Evolutionary conservation across 2,329 filamentous ascomycete genomes (phyloP).

Genomic region (Daldinia sp.): DNA sequence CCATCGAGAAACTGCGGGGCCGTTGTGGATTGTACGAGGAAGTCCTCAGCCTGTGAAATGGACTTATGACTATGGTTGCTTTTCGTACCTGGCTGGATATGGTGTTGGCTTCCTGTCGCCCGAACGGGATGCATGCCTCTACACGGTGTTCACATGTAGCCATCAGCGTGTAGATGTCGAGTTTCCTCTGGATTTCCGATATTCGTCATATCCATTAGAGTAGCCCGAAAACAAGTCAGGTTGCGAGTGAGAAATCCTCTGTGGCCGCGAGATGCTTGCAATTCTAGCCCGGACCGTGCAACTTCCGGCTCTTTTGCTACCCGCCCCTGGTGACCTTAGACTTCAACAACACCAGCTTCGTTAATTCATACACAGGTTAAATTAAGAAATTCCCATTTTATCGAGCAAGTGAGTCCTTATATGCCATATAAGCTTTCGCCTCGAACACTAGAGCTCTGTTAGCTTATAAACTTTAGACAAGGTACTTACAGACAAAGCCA

Average conservation of each 20-base stretch:
- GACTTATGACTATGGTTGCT: not conserved
- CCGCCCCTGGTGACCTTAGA: not conserved
- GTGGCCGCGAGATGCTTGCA: not conserved
- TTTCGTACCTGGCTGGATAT: too few species aligned
- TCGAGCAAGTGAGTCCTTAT: constrained; percentile 35
- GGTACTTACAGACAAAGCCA: not conserved
- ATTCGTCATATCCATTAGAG: not conserved
- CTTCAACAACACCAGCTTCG: not conserved
- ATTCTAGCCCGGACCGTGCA: not conserved
- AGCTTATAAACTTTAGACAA: constrained; percentile 24
- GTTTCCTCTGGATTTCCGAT: not conserved
- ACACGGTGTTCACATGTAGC: not conserved
- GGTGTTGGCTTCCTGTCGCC: not conserved
- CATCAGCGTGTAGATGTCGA: not conserved
- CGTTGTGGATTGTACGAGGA: not conserved
- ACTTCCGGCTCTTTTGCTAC: not conserved
- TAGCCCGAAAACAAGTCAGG: not conserved
- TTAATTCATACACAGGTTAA: constrained; percentile 10
- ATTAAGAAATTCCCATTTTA: constrained; percentile 16
- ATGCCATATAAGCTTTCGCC: constrained; percentile 45
- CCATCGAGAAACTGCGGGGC: not conserved
- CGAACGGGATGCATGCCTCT: not conserved
- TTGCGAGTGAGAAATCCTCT: not conserved
- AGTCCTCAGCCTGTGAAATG: not conserved
- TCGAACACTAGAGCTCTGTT: constrained; percentile 41